Percentiles rank a stretch among this genome's conserved stretches.
Conservation (phyloP, 768 basidiomycete genomes). For the Scleroderma citrinum region DNA sequence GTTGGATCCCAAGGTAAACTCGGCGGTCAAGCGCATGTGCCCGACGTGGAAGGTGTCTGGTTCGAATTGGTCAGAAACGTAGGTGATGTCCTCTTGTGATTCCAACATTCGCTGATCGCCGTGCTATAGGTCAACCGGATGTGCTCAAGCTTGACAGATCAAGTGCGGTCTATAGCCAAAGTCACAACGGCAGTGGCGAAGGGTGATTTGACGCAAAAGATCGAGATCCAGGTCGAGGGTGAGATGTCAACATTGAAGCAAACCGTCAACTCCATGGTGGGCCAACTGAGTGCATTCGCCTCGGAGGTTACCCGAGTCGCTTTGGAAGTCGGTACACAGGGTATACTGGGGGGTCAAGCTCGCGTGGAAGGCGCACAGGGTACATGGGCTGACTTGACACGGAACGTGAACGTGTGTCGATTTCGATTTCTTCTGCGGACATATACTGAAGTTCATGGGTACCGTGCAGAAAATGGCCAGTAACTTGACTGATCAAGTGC, state of each 20-base stretch:
- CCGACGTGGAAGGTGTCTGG: constrained; percentile 92
- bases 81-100: constrained; percentile 15
- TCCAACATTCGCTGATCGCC: constrained; percentile 6
- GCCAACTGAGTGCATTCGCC: constrained; percentile 81
- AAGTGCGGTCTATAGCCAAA: constrained; percentile 77
- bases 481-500: constrained; percentile 81
- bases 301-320: constrained; percentile 80
- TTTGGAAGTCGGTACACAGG: constrained; percentile 85
- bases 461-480: constrained; percentile 74
- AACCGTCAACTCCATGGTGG: constrained; percentile 94
- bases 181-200: constrained; percentile 88
- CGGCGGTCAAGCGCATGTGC: constrained; percentile 83
- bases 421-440: not conserved
- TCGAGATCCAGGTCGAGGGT: constrained; percentile 83
- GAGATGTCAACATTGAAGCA: constrained; percentile 83
- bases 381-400: constrained; percentile 87
- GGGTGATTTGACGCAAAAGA: constrained; percentile 89
- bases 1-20: constrained; percentile 87
- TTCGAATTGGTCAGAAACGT: constrained; percentile 75
- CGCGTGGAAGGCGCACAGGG: constrained; percentile 88
- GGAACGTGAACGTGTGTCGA: constrained; percentile 75
- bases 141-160: constrained; percentile 75
- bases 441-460: not conserved
- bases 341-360: constrained; percentile 87
- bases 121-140: constrained; percentile 60